These are phyloP conservation scores for Sherardia arvensis DNA, from an alignment of 257 asterid species.

Conservation along the genomic window DNA sequence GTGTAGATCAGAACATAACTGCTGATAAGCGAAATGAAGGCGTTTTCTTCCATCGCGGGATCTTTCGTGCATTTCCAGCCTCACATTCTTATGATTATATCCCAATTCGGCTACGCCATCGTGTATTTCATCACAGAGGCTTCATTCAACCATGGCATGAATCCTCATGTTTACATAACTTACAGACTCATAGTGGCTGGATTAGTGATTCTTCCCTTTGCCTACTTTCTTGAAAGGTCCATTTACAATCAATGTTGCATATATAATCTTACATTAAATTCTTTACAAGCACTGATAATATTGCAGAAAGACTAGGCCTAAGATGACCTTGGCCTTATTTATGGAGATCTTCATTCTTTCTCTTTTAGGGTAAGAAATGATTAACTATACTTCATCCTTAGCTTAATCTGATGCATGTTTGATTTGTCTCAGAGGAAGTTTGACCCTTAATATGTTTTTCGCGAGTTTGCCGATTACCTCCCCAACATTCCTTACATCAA, in stretches of 20 bases:
- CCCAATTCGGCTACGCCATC: constrained; percentile 48
- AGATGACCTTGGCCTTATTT: constrained; percentile 38
- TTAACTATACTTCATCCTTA: neutral
- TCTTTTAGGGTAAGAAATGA: constrained; percentile 47
- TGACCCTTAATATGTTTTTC: constrained; percentile 67
- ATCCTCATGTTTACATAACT: constrained; percentile 58
- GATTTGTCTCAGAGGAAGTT: constrained; percentile 40
- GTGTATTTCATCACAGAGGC: constrained; percentile 64
- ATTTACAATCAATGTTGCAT: neutral
- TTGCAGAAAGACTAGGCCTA: constrained; percentile 57
- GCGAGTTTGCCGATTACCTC: constrained; percentile 52
- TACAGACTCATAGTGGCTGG: constrained; percentile 53
- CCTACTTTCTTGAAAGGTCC: constrained; percentile 64
- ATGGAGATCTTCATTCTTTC: constrained; percentile 50
- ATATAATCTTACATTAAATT: neutral
- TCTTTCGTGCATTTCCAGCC: constrained; percentile 39
- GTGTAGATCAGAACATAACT: neutral
- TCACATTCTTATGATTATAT: constrained; percentile 53
- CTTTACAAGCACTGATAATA: neutral
- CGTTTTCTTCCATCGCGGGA: neutral
- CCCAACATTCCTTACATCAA: constrained; percentile 56
- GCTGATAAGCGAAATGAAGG: constrained; percentile 16
- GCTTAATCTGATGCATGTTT: neutral
- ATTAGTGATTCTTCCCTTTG: constrained; percentile 47
- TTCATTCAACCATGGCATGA: constrained; percentile 72